Evolutionary conservation across 2,329 filamentous ascomycete genomes (phyloP).

Genomic region (Pyricularia grisea): DNA sequence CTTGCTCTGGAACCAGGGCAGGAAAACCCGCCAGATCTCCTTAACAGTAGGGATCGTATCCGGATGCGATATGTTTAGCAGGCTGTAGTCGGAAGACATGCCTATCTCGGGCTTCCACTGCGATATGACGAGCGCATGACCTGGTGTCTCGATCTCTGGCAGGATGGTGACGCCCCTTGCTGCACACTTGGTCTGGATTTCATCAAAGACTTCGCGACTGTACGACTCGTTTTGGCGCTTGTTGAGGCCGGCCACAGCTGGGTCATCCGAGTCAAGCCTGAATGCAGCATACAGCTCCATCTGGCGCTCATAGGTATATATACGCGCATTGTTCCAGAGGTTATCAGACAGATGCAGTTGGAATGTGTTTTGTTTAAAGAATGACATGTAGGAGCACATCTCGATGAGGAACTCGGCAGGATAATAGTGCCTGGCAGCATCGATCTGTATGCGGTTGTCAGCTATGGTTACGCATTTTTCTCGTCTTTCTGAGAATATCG

Average conservation of each 20-base stretch:
- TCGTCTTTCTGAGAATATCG: background rate
- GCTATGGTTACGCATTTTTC: background rate
- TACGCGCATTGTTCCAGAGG: slow-evolving; percentile 35
- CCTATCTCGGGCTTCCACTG: slow-evolving; percentile 51
- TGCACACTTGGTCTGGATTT: slow-evolving; percentile 41
- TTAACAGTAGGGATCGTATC: slow-evolving; percentile 43
- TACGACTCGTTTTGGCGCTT: slow-evolving; percentile 45
- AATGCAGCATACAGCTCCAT: slow-evolving; percentile 45
- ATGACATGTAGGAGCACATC: slow-evolving; percentile 50
- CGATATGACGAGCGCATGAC: slow-evolving; percentile 44
- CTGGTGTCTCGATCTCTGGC: slow-evolving; percentile 51
- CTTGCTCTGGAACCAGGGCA: slow-evolving; percentile 47
- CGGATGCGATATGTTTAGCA: slow-evolving; percentile 46
- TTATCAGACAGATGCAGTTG: slow-evolving; percentile 52
- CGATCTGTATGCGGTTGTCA: slow-evolving; percentile 21
- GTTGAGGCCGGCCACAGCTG: slow-evolving; percentile 37
- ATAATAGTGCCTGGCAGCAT: slow-evolving; percentile 47
- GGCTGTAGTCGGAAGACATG: slow-evolving; percentile 32
- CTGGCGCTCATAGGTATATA: slow-evolving; percentile 35
- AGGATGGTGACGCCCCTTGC: slow-evolving; percentile 46
- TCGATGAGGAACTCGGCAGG: slow-evolving; percentile 42
- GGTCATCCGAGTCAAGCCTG: slow-evolving; percentile 38
- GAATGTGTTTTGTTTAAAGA: slow-evolving; percentile 51
- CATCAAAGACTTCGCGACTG: slow-evolving; percentile 37
- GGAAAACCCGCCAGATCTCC: slow-evolving; percentile 40